Conservation (phyloP, 2,329 filamentous ascomycete genomes). For the Aspergillus aculeatus region DNA sequence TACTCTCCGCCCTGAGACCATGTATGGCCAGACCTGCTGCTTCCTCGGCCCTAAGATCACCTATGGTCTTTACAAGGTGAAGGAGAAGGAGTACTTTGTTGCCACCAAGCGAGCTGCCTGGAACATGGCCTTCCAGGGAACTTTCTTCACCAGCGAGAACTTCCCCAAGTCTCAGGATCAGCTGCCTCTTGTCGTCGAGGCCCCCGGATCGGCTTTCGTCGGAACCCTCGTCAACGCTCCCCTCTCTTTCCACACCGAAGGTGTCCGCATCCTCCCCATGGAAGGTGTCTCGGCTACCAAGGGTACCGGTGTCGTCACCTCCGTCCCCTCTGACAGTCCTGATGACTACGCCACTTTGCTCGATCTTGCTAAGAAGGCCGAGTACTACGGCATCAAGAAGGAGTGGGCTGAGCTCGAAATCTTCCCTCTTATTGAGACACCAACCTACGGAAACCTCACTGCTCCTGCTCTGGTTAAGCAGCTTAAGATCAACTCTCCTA, state of each 20-base stretch:
- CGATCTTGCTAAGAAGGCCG: slow-evolving; percentile 90
- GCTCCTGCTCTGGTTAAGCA: slow-evolving; percentile 83
- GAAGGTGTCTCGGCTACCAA: slow-evolving; percentile 88
- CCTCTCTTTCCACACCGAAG: slow-evolving; percentile 77
- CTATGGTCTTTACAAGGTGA: slow-evolving; percentile 83
- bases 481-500: slow-evolving; percentile 94
- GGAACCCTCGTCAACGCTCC: slow-evolving; percentile 89
- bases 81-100: slow-evolving; percentile 77
- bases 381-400: slow-evolving; percentile 94
- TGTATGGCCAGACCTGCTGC: slow-evolving; percentile 97
- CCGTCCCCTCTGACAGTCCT: slow-evolving; percentile 90
- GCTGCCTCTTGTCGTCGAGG: slow-evolving; percentile 70
- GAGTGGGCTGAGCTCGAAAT: slow-evolving; percentile 95
- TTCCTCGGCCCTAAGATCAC: slow-evolving; percentile 88
- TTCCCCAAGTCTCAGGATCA: slow-evolving; percentile 64
- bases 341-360: slow-evolving; percentile 89
- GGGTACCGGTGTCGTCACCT: slow-evolving; percentile 95
- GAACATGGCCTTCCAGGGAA: slow-evolving; percentile 95
- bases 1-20: slow-evolving; percentile 91
- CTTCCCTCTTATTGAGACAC: slow-evolving; percentile 83
- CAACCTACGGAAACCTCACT: slow-evolving; percentile 79
- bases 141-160: slow-evolving; percentile 60
- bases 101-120: slow-evolving; percentile 78
- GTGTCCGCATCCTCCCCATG: slow-evolving; percentile 91
- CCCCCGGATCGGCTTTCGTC: slow-evolving; percentile 75